Base-by-base conservation (phyloP, 495 filamentous ascomycete species). In the Entonaema liquescens region DNA sequence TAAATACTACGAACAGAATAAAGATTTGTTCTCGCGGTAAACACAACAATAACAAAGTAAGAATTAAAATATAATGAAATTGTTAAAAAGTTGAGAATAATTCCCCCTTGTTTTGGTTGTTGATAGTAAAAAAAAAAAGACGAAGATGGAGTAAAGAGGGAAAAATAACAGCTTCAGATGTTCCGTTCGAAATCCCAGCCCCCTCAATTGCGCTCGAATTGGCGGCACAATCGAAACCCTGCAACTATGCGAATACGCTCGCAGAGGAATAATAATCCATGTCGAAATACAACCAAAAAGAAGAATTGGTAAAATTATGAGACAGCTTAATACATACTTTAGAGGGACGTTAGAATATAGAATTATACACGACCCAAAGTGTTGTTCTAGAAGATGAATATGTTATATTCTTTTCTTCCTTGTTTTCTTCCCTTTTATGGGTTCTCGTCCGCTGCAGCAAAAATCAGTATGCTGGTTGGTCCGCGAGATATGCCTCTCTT, bases 191-290 rank as follows among this genome's bases (percentile, higher is more conserved):
- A 7, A 68, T 68, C 70, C 70, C 70, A 73, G 61, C 70, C 70
- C 70, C 70, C 70, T 73, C 70, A 73, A 62, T 73, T 73, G 65
- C 65, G 52, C 60, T 31, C 28, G 53, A 55, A 55, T 42, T 53
- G 62, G 52, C 65, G 57, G 53, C 58, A 59, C 65, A 66, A 73
- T 38, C 50, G n/a, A 62, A 58, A 50, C 44, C 44, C 44, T 42
- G 40, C 63, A 26, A 63, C 49, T 63, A 62, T 66, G 61, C 63
- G 44, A 52, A 67, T 60, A 63, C 59, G 28, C 25, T 21, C 54
- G 42, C 44, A 52, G 33, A 23, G 56, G 26, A 59, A 42, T 11
- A 36, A 25, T 23, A 59, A 59, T 19, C 42, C 55, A 57, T 57
- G 31, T 23, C 23, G 44, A 54, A 23, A 63, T 40, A 28, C 38